Evolutionary conservation across 2,329 filamentous ascomycete genomes (phyloP), one percentile per base, ranked within the genome.

Genomic region (Diaporthe longicolla): DNA sequence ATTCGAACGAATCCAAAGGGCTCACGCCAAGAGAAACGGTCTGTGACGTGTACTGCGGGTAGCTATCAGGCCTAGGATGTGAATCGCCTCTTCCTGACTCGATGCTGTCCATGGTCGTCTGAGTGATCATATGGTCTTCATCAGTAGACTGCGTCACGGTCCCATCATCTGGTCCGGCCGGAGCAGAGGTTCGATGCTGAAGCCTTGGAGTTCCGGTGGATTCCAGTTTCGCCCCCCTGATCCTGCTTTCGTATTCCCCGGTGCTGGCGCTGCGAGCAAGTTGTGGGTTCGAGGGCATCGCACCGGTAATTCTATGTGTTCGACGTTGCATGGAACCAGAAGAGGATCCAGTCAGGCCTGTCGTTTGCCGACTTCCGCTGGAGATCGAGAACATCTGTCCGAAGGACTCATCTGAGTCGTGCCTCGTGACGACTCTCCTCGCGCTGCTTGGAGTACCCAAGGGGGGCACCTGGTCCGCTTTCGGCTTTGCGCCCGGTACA

Each of bases 381-480:
- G 90, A 91, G 4, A 89, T 85, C 21, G 89, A 90, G 77, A 92
- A 91, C 80, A 91, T 86, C 69, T 90, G 88, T 11, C 80, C 83
- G 71, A 90, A 89, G 76, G 89, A 91, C 61, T 91, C 90, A 10
- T 87, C 86, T 0, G 90, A 92, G 78, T 91, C 87, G 59, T 90
- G 87, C 4, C 90, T 84, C 2, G 80, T 50, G 21, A 82, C 80
- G 0, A 79, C 73, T 37, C 76, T 79, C 75, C 79, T 78, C 43
- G 72, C 78, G 48, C 70, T 81, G 57, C 77, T 81, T 4, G 81
- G 82, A 52, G 83, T 71, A 35, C 48, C 70, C 10, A 21, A 82
- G 43, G 77, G 79, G 0, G 78, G 77, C 58, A 77, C 83, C 17
- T 74, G 74, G n/a, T 80, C 84, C 70, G 82, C 83, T 72, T 82